Evolutionary conservation across 805 yeast genomes (phyloP).

Genomic region (Yamadazyma tumulicola): DNA sequence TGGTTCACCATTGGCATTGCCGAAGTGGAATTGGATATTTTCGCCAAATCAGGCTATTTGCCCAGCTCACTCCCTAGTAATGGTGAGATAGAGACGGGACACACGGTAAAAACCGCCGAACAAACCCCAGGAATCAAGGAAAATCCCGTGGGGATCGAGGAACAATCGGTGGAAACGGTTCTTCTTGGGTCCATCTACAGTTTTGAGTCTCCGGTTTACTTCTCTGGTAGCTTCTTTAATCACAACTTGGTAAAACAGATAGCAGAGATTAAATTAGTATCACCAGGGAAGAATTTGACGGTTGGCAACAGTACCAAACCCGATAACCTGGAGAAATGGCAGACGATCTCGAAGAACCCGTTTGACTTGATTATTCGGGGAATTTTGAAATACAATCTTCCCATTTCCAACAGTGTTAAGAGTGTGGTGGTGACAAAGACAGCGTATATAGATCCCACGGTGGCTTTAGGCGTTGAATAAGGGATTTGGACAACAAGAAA

Average conservation of each 20-base stretch:
- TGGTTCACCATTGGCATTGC: constrained; percentile 62
- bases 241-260: constrained; percentile 54
- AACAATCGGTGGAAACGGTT: constrained; percentile 53
- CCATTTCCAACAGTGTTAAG: constrained; percentile 49
- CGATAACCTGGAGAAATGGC: constrained; percentile 63
- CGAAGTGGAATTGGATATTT: constrained; percentile 75
- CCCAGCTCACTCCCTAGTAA: constrained; percentile 8
- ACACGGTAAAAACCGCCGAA: constrained; percentile 15
- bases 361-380: constrained; percentile 86
- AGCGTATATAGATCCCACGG: constrained; percentile 57
- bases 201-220: constrained; percentile 70
- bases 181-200: constrained; percentile 64
- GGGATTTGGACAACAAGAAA: too few relatives aligned
- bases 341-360: constrained; percentile 66
- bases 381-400: constrained; percentile 70
- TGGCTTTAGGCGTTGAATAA: too few relatives aligned
- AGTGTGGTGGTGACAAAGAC: constrained; percentile 61
- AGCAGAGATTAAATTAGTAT: constrained; percentile 66
- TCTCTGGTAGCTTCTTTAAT: constrained; percentile 75
- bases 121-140: constrained; percentile 4
- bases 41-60: constrained; percentile 66
- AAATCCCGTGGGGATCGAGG: constrained; percentile 1
- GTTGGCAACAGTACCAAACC: constrained; percentile 21
- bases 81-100: constrained; percentile 6
- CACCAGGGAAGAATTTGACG: constrained; percentile 60